A percentile compares a stretch with the other conserved stretches of the same genome.
These are phyloP conservation scores for Phycomyces nitens DNA, from an alignment of 192 early-diverging fungal species.

Conservation along the genomic window DNA sequence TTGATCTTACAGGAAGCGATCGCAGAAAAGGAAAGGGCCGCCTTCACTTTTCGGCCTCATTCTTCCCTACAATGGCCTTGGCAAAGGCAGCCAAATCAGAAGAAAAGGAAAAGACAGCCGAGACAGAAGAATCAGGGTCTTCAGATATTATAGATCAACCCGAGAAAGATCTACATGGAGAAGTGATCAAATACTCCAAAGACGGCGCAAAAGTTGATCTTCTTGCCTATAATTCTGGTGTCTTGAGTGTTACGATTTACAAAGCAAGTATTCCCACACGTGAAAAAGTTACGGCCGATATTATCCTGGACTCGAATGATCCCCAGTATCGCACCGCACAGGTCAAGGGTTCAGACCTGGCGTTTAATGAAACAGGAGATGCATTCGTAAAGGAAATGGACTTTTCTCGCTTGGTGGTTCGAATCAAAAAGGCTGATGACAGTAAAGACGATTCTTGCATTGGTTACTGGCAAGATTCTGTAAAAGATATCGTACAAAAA, in stretches of 20 bases:
- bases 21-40: constrained; percentile 4
- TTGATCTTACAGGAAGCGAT: constrained; percentile 3
- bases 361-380: constrained; percentile 43
- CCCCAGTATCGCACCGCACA: constrained; percentile 40
- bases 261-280: constrained; percentile 25
- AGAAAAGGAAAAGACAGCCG: not conserved
- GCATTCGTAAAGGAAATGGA: constrained; percentile 58
- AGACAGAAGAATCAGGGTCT: not conserved
- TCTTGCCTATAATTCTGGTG: constrained; percentile 43
- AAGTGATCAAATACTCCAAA: constrained; percentile 23
- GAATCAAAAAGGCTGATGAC: constrained; percentile 27
- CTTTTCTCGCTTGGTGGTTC: constrained; percentile 44
- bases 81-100: not conserved
- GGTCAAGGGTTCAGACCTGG: constrained; percentile 23
- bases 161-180: constrained; percentile 31
- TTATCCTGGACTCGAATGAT: constrained; percentile 47
- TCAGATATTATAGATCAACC: too few relatives aligned
- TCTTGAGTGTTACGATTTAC: constrained; percentile 49
- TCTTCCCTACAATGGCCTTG: constrained; percentile 12
- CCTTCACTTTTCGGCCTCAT: not conserved
- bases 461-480: constrained; percentile 7
- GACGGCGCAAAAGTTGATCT: constrained; percentile 21
- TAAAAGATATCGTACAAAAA: not conserved
- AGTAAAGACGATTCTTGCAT: constrained; percentile 33
- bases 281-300: constrained; percentile 36